phyloP scores from a whole-genome alignment of 192 early-diverging fungal species.

The Coemansia sp. region DNA sequence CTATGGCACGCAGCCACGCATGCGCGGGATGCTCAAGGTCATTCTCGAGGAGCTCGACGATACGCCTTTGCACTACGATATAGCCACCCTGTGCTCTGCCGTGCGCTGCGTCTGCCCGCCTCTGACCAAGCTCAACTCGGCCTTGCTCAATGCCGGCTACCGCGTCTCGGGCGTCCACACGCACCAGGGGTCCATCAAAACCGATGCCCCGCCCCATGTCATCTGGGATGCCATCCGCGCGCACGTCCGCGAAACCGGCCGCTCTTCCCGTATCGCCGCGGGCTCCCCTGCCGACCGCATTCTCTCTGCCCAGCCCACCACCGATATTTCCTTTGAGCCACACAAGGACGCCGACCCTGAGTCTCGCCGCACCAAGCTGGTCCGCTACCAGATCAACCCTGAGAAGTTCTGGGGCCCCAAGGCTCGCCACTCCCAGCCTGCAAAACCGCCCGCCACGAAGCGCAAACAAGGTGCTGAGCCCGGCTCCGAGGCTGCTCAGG shows the following conservation, averaged over 20 bases:
- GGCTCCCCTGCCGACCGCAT: conserved; percentile 70
- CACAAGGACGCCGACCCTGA: conserved; percentile 73
- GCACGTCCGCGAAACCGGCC: conserved; percentile 68
- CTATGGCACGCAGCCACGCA: conserved; percentile 82
- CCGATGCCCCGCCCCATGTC: conserved; percentile 77
- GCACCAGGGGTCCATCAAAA: conserved; percentile 79
- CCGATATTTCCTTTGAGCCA: conserved; percentile 69
- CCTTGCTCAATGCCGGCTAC: conserved; percentile 88
- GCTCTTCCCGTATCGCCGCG: conserved; percentile 61
- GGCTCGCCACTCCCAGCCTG: conserved; percentile 56
- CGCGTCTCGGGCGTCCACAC: conserved; percentile 86
- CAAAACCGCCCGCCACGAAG: conserved; percentile 35
- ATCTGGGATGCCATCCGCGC: conserved; percentile 92
- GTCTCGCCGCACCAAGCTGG: conserved; percentile 76
- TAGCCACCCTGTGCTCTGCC: conserved; percentile 65
- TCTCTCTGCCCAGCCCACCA: conserved; percentile 40
- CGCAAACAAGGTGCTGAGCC: conserved; percentile 24
- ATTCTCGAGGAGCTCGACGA: conserved; percentile 72
- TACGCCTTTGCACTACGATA: conserved; percentile 78
- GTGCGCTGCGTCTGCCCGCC: conserved; percentile 75
- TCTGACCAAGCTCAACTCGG: conserved; percentile 72
- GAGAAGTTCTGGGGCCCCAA: conserved; percentile 96
- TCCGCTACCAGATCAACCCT: conserved; percentile 96
- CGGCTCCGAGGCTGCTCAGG: conserved; percentile 8
- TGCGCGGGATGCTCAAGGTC: conserved; percentile 95